Evolutionary conservation across 768 basidiomycete species (phyloP), one percentile per base, ranked within the genome.

Genomic region (Collybia sordida): DNA sequence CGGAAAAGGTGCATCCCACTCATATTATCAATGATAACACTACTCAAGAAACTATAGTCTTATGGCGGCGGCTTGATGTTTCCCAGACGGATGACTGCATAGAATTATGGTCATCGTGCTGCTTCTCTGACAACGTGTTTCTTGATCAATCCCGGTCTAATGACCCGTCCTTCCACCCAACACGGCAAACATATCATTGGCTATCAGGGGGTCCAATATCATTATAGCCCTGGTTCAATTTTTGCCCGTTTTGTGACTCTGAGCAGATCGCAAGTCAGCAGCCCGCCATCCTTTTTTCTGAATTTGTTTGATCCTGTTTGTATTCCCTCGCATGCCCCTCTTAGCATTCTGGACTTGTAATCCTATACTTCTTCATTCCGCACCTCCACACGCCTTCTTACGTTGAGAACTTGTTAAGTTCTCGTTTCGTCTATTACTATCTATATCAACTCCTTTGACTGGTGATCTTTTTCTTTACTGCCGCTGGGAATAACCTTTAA

Each of bases 1-100:
- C 90, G 95, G 79, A 97, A 97, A 80, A 96, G 93, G 93, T 90
- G 53, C 46, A 74, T 68, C 24, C 39, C 22, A 19, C 24, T 6
- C 45, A 35, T 24, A 6, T 47, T 17, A n/a, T 24, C 14, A 23
- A 21, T 17, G 7, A 24, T 17, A 12, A 6, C 22, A 7, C 25
- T n/a, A 24, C 45, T 47, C 24, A 47, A 18, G 24, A 25, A 23
- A n/a, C 7, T 25, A 17, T 19, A 47, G 45, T 23, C 45, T 47
- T 25, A 47, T 47, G 45, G 36, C 24, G 9, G 21, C 45, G 6
- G 45, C 36, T 18, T 38, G 27, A 19, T 12, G 8, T 23, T 23
- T 45, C 15, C 18, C 7, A 14, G 17, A 31, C 31, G 38, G 8
- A 45, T 31, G 31, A 14, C 31, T 31, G 14, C 14, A 31, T 31